These are phyloP conservation scores for Leccinum rimulosum DNA, from an alignment of 768 basidiomycete genomes.

Conservation along the genomic window DNA sequence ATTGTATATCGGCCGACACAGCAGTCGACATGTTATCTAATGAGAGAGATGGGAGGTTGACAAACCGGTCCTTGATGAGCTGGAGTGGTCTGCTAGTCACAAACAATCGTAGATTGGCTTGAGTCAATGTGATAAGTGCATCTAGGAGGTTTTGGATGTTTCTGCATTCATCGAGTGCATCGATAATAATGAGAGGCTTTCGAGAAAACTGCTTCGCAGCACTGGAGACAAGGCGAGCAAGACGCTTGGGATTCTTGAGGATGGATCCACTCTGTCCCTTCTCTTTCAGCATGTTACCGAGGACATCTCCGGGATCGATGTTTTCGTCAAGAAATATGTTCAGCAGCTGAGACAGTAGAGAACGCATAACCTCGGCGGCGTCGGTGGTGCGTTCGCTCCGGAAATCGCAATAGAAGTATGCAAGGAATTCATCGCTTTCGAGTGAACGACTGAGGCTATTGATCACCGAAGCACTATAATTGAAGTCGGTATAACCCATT, in stretches of 20 bases:
- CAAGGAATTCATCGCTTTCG: neutral
- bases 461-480: neutral
- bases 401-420: neutral
- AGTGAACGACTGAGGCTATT: neutral
- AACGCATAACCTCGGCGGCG: neutral
- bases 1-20: too few species aligned
- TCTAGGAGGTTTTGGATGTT: conserved; percentile 1
- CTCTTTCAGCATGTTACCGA: neutral
- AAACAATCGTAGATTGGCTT: conserved; percentile 4
- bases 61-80: conserved; percentile 9
- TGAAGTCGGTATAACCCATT: neutral
- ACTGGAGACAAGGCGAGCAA: neutral
- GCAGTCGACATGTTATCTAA: conserved; percentile 2
- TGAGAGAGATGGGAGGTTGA: neutral
- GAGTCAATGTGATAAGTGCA: neutral
- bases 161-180: conserved; percentile 19
- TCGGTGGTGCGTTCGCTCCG: neutral
- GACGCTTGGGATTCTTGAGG: neutral
- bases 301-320: neutral
- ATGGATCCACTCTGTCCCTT: neutral
- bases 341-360: neutral
- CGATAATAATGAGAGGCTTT: conserved; percentile 9
- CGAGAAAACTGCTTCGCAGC: neutral
- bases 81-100: conserved; percentile 11
- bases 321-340: neutral